Conservation (phyloP, 139 green algal species). For the Chlamydomonas asymmetrica region DNA sequence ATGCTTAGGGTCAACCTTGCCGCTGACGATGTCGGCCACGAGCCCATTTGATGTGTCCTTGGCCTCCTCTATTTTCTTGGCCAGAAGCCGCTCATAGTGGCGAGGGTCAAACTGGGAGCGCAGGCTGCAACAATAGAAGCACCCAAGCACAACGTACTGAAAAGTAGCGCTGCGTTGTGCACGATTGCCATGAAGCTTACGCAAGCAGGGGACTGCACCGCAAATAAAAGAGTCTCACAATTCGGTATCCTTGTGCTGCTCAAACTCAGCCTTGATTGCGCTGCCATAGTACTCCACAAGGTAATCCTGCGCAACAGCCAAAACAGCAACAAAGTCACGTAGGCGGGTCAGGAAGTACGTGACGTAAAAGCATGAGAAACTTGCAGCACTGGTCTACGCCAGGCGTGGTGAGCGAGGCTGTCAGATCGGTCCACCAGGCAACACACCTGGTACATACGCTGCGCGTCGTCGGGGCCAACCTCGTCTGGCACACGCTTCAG, state of each 20-base stretch:
- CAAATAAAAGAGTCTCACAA: slow-evolving; percentile 21
- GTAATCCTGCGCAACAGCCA: no score
- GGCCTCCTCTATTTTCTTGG: slow-evolving; percentile 47
- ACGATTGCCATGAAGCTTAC: no score
- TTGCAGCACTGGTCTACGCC: no score
- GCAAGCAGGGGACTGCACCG: not conserved
- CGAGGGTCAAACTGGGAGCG: slow-evolving; percentile 49
- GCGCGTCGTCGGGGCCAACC: slow-evolving; percentile 60
- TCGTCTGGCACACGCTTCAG: slow-evolving; percentile 48
- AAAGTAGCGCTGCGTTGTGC: no score
- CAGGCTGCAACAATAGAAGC: no score
- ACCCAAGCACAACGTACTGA: no score
- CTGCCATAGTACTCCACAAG: slow-evolving; percentile 68
- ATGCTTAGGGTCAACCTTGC: slow-evolving; percentile 37
- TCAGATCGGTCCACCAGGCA: no score
- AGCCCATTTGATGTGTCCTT: slow-evolving; percentile 39
- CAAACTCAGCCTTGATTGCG: slow-evolving; percentile 57
- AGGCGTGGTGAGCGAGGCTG: no score
- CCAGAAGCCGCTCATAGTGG: slow-evolving; percentile 34
- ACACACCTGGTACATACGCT: slow-evolving; percentile 67
- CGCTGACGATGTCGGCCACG: slow-evolving; percentile 38
- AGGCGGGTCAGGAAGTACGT: no score
- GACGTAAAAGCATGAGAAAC: no score
- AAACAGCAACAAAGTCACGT: no score
- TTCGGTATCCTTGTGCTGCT: slow-evolving; percentile 45